Conservation (phyloP, 2,329 filamentous ascomycete genomes). For the Diaporthe humulicola region DNA sequence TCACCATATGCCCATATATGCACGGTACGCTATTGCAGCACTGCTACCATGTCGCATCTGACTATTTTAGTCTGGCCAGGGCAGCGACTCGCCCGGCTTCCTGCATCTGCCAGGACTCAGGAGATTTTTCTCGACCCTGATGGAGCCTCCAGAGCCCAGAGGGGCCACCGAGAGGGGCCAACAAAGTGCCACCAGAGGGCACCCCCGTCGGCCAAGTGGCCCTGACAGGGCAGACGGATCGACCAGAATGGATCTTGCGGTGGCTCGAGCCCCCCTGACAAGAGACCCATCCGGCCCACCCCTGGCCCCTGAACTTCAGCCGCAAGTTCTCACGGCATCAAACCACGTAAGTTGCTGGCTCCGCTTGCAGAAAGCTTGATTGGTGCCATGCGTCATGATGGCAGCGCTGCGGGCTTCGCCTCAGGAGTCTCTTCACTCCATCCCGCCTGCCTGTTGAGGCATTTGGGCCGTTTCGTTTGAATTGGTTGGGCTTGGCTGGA, state of each 20-base stretch:
- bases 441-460: neutral
- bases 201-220: constrained; percentile 31
- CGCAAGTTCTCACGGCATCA: constrained; percentile 36
- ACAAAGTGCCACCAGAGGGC: neutral
- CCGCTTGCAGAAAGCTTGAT: constrained; percentile 23
- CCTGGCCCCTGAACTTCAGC: constrained; percentile 36
- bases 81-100: constrained; percentile 11
- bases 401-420: neutral
- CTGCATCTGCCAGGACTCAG: constrained; percentile 28
- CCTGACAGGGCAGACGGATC: constrained; percentile 31
- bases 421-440: constrained; percentile 13
- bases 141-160: neutral
- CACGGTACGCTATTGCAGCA: constrained; percentile 14
- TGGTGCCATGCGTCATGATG: constrained; percentile 28
- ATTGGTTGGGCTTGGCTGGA: constrained; percentile 9
- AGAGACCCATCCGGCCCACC: constrained; percentile 34
- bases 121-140: constrained; percentile 27
- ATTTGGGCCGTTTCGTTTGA: neutral
- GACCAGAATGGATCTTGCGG: constrained; percentile 30
- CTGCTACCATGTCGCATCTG: constrained; percentile 14
- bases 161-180: neutral
- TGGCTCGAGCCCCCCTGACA: constrained; percentile 35
- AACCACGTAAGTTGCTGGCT: constrained; percentile 29
- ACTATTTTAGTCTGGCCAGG: neutral
- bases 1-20: constrained; percentile 27